These are phyloP conservation scores for Apiotrichum brassicae DNA, from an alignment of 1,284 basidiomycete species.

Conservation along the genomic window DNA sequence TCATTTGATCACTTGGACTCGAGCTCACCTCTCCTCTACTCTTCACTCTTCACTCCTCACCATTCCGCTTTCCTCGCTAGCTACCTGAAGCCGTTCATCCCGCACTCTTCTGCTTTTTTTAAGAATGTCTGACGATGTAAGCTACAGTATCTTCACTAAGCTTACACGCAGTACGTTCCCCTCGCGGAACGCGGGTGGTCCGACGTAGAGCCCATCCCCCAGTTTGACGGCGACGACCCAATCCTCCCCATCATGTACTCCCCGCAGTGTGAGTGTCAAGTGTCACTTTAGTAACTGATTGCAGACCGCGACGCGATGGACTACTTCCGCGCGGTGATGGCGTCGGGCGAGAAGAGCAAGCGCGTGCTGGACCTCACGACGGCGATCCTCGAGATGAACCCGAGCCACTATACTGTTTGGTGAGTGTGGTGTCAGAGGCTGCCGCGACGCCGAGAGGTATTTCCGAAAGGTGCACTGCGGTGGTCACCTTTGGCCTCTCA, in stretches of 20 bases:
- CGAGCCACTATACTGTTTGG: conserved; percentile 93
- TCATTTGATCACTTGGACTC: no score
- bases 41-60: no score
- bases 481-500: background rate
- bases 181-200: conserved; percentile 67
- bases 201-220: conserved; percentile 71
- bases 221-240: conserved; percentile 67
- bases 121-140: no score
- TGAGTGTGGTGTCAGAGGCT: conserved; percentile 41
- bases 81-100: no score
- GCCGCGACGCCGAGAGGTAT: no score
- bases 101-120: no score
- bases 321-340: conserved; percentile 78
- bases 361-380: conserved; percentile 80
- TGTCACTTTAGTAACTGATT: conserved; percentile 4
- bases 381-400: conserved; percentile 75
- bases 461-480: no score
- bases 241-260: conserved; percentile 85
- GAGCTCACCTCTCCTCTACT: no score
- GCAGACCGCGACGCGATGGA: conserved; percentile 85
- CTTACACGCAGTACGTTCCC: conserved; percentile 39
- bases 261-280: conserved; percentile 62
- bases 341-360: conserved; percentile 64
- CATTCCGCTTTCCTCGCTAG: no score
- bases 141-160: no score